phyloP scores from a whole-genome alignment of 225 moss, liverwort and hornwort species.

The Pseudisothecium myosuroides region DNA sequence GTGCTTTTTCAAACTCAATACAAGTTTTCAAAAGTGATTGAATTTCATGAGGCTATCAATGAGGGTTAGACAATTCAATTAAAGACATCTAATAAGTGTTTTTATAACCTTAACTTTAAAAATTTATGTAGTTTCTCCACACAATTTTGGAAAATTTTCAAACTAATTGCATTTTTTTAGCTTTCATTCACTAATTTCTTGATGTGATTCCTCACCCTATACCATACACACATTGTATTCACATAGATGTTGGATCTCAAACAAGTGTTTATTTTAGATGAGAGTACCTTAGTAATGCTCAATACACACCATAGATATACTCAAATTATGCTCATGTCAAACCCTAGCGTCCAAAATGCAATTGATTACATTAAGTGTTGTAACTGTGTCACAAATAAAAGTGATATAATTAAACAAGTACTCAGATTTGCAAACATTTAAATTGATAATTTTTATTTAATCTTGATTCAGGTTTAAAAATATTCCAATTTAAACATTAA shows the following conservation, averaged over 20 bases:
- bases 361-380: background rate
- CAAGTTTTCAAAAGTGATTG: background rate
- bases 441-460: background rate
- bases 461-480: fast-evolving
- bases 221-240: background rate
- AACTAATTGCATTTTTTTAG: background rate
- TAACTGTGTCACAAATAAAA: background rate
- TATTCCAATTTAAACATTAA: fast-evolving
- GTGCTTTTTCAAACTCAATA: background rate
- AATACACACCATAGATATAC: background rate
- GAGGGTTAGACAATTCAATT: background rate
- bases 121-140: background rate
- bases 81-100: fast-evolving
- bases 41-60: background rate
- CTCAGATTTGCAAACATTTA: background rate
- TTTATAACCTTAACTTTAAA: background rate
- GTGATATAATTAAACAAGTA: background rate
- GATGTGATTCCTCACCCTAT: background rate
- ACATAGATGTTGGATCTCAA: background rate
- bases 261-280: background rate
- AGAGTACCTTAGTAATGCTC: fast-evolving
- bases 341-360: fast-evolving
- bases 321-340: no score
- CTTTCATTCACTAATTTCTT: background rate
- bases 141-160: fast-evolving